Percentiles rank a stretch among this genome's conserved stretches.
Evolutionary conservation across 345 rosid species (phyloP).

Genomic region (Eucalyptus melliodora): DNA sequence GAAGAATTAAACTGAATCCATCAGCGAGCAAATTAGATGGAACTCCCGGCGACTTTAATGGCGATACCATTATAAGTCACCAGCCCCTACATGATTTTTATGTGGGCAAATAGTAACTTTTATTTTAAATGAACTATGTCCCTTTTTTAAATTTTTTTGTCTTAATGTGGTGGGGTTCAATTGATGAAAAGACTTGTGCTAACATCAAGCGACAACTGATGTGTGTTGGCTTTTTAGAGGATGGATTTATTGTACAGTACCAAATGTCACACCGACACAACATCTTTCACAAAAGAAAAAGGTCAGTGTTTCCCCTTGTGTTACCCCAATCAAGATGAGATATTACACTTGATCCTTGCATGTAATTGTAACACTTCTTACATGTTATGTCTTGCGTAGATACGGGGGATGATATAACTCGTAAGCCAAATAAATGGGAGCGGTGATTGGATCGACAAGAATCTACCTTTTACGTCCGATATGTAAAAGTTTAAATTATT

Average conservation of each 20-base stretch:
- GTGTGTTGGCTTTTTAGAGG: accelerated
- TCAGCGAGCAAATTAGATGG: not conserved
- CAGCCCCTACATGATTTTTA: not conserved
- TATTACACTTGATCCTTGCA: not conserved
- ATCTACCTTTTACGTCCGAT: too few species aligned
- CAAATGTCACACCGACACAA: not conserved
- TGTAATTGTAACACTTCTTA: too few species aligned
- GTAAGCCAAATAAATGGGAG: too few species aligned
- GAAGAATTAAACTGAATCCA: not conserved
- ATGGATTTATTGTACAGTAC: not conserved
- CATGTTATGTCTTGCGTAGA: not conserved
- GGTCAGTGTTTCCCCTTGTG: too few species aligned
- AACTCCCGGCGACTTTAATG: not conserved
- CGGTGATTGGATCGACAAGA: too few species aligned
- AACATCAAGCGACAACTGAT: not conserved
- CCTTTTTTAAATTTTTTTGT: not conserved
- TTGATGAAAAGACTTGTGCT: not conserved
- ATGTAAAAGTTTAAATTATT: too few species aligned
- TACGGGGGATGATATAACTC: too few species aligned
- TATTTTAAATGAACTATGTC: not conserved
- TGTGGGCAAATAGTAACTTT: not conserved
- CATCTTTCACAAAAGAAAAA: not conserved
- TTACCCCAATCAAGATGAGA: not conserved
- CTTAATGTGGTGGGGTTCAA: not conserved
- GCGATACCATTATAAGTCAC: not conserved